Conservation (phyloP, 192 early-diverging fungal species). For the Gaertneriomyces semiglobifer region DNA sequence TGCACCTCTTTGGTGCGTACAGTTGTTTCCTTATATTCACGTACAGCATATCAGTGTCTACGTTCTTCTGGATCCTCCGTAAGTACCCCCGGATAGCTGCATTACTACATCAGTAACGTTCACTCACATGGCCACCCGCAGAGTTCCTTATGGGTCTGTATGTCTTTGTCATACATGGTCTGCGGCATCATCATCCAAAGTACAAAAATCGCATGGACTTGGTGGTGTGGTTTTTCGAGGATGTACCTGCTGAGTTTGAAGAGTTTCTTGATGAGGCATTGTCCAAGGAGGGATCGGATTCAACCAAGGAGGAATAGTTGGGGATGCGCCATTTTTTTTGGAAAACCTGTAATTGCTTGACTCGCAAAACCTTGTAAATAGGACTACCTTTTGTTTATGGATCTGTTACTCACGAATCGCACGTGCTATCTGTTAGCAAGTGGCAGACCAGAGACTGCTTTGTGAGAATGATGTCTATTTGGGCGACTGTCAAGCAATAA, state of each 20-base stretch:
- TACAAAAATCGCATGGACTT: conserved; percentile 10
- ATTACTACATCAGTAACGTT: neutral
- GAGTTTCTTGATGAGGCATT: too few species aligned
- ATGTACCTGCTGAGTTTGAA: conserved; percentile 11
- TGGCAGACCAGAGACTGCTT: too few species aligned
- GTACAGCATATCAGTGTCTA: neutral
- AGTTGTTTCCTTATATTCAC: neutral
- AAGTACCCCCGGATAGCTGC: neutral
- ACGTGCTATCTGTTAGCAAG: too few species aligned
- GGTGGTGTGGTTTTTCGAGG: conserved; percentile 15
- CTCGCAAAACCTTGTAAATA: too few species aligned
- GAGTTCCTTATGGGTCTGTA: conserved; percentile 16
- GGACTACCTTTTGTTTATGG: too few species aligned
- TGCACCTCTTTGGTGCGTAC: neutral
- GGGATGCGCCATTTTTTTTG: too few species aligned
- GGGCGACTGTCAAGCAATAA: too few species aligned
- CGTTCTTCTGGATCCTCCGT: conserved; percentile 10
- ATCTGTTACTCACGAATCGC: too few species aligned
- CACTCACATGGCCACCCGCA: neutral
- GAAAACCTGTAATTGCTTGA: too few species aligned
- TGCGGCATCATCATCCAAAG: conserved; percentile 16
- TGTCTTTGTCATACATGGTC: conserved; percentile 22
- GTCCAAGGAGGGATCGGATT: too few species aligned
- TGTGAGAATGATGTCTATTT: too few species aligned
- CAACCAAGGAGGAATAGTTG: too few species aligned